These are phyloP conservation scores for Tuber umbilicatum DNA, from an alignment of 495 filamentous ascomycete species.

Conservation along the genomic window DNA sequence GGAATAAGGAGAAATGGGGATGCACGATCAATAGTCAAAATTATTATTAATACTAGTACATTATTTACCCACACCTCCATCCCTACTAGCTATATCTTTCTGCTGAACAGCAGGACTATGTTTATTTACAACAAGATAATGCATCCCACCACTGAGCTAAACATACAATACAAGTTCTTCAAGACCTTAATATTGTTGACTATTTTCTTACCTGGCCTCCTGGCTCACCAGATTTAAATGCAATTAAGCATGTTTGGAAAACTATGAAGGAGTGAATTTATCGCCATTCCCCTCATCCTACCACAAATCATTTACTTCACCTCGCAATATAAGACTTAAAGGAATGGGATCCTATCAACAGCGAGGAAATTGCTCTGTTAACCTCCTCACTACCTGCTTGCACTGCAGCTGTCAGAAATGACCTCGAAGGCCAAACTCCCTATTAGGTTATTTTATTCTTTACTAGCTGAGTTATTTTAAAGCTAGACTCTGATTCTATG, in stretches of 20 bases:
- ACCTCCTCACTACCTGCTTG: neutral
- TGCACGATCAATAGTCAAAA: neutral
- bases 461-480: too few species aligned
- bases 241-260: constrained; percentile 2
- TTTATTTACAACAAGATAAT: constrained; percentile 6
- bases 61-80: neutral
- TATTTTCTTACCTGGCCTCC: constrained; percentile 6
- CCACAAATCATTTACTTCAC: neutral
- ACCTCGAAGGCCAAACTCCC: neutral
- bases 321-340: constrained; percentile 8
- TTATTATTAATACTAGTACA: constrained; percentile 6
- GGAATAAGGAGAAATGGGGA: constrained; percentile 3
- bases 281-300: neutral
- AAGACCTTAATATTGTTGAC: neutral
- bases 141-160: neutral
- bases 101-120: neutral
- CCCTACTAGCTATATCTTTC: neutral
- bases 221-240: neutral
- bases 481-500: too few species aligned
- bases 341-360: constrained; percentile 2
- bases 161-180: neutral
- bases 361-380: neutral
- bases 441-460: too few species aligned
- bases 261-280: constrained; percentile 7
- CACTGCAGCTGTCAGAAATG: neutral